Conservation (phyloP, 495 filamentous ascomycete species). For the Aspergillus campestris region DNA sequence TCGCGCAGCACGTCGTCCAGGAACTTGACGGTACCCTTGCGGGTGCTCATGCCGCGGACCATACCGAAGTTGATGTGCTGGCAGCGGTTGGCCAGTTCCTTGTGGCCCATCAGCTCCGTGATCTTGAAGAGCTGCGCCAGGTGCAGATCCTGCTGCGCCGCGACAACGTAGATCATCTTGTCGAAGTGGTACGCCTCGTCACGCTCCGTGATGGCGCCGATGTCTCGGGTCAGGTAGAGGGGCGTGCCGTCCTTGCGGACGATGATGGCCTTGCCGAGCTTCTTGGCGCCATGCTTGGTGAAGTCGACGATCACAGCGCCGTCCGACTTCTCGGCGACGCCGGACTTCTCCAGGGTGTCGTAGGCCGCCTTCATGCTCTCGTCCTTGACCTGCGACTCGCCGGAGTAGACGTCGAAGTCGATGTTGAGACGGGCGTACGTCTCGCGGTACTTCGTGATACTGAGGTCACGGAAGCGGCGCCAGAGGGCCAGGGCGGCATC, state of each 20-base stretch:
- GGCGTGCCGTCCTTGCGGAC: conserved; percentile 61
- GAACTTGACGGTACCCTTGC: conserved; percentile 63
- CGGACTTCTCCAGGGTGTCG: conserved; percentile 56
- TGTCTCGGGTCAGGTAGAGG: conserved; percentile 64
- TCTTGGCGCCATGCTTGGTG: conserved; percentile 59
- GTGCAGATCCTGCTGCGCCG: conserved; percentile 63
- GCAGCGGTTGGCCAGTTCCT: conserved; percentile 52
- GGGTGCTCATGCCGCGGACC: conserved; percentile 61
- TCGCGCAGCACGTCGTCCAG: conserved; percentile 59
- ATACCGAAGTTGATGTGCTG: conserved; percentile 70
- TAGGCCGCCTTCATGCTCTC: conserved; percentile 67
- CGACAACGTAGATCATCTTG: conserved; percentile 71
- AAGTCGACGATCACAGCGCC: conserved; percentile 89
- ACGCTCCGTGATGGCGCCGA: conserved; percentile 57
- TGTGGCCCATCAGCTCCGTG: conserved; percentile 56
- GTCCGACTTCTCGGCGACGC: conserved; percentile 71
- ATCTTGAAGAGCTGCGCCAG: conserved; percentile 65
- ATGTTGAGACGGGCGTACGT: conserved; percentile 86
- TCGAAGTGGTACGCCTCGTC: conserved; percentile 58
- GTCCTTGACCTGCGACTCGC: conserved; percentile 83
- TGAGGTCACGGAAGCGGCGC: conserved; percentile 82
- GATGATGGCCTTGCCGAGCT: conserved; percentile 60
- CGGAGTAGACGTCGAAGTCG: conserved; percentile 85
- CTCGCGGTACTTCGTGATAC: conserved; percentile 74
- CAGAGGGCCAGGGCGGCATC: conserved; percentile 68